A percentile compares a stretch with the other conserved stretches of the same genome.
Evolutionary conservation across 768 basidiomycete genomes (phyloP).

Genomic region (Lactarius deliciosus): DNA sequence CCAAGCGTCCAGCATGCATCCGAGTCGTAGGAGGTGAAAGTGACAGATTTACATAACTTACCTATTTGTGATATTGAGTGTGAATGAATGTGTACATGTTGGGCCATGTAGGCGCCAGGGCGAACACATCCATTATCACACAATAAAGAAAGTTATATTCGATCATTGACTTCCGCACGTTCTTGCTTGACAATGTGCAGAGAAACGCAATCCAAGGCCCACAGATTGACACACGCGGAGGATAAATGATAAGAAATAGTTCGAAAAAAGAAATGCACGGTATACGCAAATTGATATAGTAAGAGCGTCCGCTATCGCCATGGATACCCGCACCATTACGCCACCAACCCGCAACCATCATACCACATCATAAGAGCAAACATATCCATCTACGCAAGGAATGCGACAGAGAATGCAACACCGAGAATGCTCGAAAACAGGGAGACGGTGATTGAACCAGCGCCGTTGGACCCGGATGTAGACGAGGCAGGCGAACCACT

Average conservation of each 20-base stretch:
- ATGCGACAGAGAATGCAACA: constrained; percentile 21
- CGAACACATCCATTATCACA: no score
- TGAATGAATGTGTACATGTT: no score
- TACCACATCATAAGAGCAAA: background rate
- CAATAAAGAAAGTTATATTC: no score
- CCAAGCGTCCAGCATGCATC: no score
- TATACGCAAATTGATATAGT: constrained; percentile 9
- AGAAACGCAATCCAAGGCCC: background rate
- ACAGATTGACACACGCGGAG: background rate
- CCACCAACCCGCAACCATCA: background rate
- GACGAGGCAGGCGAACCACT: constrained; percentile 1
- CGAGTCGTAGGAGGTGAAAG: no score
- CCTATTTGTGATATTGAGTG: no score
- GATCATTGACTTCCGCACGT: background rate
- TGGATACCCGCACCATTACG: background rate
- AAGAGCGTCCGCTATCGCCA: constrained; percentile 11
- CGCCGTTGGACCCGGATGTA: constrained; percentile 19
- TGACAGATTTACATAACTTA: no score
- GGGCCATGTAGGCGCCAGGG: no score
- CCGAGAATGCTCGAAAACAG: constrained; percentile 23
- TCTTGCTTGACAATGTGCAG: background rate
- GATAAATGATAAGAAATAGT: background rate
- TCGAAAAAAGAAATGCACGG: constrained; percentile 1
- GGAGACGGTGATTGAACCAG: constrained; percentile 16
- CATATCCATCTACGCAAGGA: constrained; percentile 17